A percentile compares a stretch with the other conserved stretches of the same genome.
Conservation (phyloP, 164 flowering plant genomes). For the Nymphaea thermarum region DNA sequence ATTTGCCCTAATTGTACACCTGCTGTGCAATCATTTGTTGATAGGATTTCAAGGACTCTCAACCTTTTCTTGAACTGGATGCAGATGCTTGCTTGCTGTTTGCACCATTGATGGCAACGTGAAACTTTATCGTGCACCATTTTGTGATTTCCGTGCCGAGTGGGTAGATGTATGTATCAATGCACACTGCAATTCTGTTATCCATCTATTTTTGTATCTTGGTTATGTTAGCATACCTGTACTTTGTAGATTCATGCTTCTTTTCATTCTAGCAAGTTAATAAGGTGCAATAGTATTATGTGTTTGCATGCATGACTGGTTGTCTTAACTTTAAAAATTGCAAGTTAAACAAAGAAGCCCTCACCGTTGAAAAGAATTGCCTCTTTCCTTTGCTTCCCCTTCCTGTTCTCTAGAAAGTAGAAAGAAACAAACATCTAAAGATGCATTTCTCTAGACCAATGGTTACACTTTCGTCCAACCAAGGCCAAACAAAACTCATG, state of each 20-base stretch:
- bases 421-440: no score
- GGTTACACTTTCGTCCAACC: no score
- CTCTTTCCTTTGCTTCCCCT: no score
- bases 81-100: constrained; percentile 89
- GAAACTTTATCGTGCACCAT: constrained; percentile 78
- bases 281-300: neutral
- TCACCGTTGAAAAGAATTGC: no score
- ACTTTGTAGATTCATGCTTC: neutral
- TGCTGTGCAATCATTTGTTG: neutral
- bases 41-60: neutral
- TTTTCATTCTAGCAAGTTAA: neutral
- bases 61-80: constrained; percentile 10
- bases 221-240: neutral
- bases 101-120: constrained; percentile 76
- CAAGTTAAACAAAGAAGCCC: no score
- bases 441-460: no score
- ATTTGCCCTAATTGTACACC: neutral
- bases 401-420: no score
- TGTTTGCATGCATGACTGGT: no score
- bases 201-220: neutral
- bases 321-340: no score
- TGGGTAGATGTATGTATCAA: constrained; percentile 70
- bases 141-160: constrained; percentile 57
- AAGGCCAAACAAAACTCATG: no score
- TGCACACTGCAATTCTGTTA: neutral